A percentile compares a stretch with the other conserved stretches of the same genome.
These are phyloP conservation scores for Saccharomycopsis selenospora DNA, from an alignment of 805 yeast genomes.

Conservation along the genomic window DNA sequence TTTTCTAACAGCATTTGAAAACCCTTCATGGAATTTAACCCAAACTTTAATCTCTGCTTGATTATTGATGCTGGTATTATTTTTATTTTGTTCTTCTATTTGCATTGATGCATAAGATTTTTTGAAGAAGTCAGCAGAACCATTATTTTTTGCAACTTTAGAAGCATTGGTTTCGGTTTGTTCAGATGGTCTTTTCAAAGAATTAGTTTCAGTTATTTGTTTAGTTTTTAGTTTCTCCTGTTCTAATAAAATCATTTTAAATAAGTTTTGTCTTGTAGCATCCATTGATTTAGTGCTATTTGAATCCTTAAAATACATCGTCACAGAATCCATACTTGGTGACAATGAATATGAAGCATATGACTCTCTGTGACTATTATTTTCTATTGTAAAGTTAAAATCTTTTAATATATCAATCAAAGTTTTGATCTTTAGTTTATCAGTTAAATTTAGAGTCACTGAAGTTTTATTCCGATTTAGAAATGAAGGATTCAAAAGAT, in stretches of 20 bases:
- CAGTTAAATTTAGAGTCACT: neutral
- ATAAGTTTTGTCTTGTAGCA: slow-evolving; percentile 23
- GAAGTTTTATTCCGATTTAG: neutral
- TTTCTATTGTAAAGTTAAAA: slow-evolving; percentile 18
- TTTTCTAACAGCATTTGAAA: slow-evolving; percentile 83
- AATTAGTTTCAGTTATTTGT: no score
- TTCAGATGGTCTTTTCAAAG: neutral
- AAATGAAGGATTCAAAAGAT: slow-evolving; percentile 15
- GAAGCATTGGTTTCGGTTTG: slow-evolving; percentile 20
- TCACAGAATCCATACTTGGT: slow-evolving; percentile 18
- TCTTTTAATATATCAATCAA: slow-evolving; percentile 9
- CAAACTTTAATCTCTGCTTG: slow-evolving; percentile 43
- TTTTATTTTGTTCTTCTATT: neutral
- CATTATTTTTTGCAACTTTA: slow-evolving; percentile 21
- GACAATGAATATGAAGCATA: slow-evolving; percentile 4
- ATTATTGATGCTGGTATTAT: slow-evolving; percentile 25
- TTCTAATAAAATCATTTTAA: slow-evolving; percentile 24
- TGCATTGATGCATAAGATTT: slow-evolving; percentile 32
- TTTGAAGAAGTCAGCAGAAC: slow-evolving; percentile 36
- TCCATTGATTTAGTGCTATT: neutral
- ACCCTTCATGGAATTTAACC: slow-evolving; percentile 92
- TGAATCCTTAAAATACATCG: slow-evolving; percentile 5
- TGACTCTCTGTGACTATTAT: slow-evolving; percentile 6
- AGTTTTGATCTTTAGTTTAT: slow-evolving; percentile 7
- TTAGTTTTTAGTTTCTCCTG: slow-evolving; percentile 18